Evolutionary conservation across 306 rosid genomes (phyloP).

Genomic region (Comarum palustre): DNA sequence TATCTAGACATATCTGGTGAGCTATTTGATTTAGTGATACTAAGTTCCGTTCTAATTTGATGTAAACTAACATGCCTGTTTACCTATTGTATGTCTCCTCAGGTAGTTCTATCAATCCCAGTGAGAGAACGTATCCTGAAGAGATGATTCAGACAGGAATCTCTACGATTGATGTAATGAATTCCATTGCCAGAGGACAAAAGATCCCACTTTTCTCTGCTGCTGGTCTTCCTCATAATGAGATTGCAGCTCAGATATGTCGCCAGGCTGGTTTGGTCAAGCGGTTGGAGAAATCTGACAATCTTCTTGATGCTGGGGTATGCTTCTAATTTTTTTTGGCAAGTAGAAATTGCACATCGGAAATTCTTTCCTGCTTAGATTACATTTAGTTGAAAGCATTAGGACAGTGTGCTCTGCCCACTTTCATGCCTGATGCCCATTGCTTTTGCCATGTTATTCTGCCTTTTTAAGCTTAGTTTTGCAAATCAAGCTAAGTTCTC

Average conservation of each 20-base stretch:
- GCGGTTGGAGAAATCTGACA: constrained; percentile 84
- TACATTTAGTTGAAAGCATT: neutral
- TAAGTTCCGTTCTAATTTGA: neutral
- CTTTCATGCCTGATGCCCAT: neutral
- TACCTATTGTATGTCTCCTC: constrained; percentile 15
- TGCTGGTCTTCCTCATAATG: constrained; percentile 99
- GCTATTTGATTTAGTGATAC: constrained; percentile 18
- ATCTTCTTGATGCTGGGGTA: constrained; percentile 77
- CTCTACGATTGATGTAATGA: constrained; percentile 98
- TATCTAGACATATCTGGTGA: constrained; percentile 96
- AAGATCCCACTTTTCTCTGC: constrained; percentile 98
- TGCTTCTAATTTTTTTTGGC: neutral
- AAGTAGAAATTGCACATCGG: neutral
- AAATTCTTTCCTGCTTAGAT: neutral
- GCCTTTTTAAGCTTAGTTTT: no score
- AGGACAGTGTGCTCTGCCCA: neutral
- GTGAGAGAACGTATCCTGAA: constrained; percentile 99
- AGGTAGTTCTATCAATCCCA: constrained; percentile 99
- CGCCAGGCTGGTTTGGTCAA: constrained; percentile 99
- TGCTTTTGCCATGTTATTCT: neutral
- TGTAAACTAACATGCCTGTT: constrained; percentile 7
- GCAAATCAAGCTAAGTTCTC: neutral
- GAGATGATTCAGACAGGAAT: constrained; percentile 99
- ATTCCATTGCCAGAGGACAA: constrained; percentile 99
- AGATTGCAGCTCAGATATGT: constrained; percentile 98